Evolutionary conservation across 2,329 filamentous ascomycete species (phyloP), one percentile per base, ranked within the genome.

Genomic region (Bipolaris sorokiniana): DNA sequence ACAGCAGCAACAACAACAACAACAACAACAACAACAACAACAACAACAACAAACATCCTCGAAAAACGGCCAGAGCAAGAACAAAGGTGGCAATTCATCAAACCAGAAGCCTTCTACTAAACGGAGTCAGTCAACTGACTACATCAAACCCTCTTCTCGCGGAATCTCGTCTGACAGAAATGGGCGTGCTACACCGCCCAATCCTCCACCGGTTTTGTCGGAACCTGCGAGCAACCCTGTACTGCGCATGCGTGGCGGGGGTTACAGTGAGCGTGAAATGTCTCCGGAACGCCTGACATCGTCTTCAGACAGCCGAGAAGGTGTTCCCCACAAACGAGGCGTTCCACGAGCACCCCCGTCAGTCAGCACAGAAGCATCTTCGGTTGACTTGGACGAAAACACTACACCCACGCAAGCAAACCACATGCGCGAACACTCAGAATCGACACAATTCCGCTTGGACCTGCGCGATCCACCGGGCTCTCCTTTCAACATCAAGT

Each of bases 401-500:
- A 67, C 71, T 22, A 74, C 71, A 37, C 74, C 72, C 10, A 75
- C 71, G 11, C 72, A 76, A 58, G 71, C 68, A 11, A 65, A 71
- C 48, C 73, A 76, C 49, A 68, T 49, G 48, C 71, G 72, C 37
- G 70, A 64, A 15, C 62, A 62, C 9, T 74, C 72, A 13, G 70
- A 75, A 41, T 68, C 61, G 47, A 70, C 61, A 48, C 68, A 74
- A 45, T 76, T 74, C 54, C 68, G 73, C 52, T 61, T 75, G 37
- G 72, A 75, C 38, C 56, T 76, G 53, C 71, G 58, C 55, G 73
- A 76, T 51, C 71, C 70, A 37, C 74, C 74, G 41, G 71, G 68
- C 58, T 76, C 74, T 16, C 74, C 74, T 37, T 76, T 76, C 61
- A 71, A 74, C 54, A 71, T 76, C 56, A 75, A 75, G 46, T 76